Evolutionary conservation across 2,329 filamentous ascomycete genomes (phyloP).

Genomic region (Botryotinia convoluta): DNA sequence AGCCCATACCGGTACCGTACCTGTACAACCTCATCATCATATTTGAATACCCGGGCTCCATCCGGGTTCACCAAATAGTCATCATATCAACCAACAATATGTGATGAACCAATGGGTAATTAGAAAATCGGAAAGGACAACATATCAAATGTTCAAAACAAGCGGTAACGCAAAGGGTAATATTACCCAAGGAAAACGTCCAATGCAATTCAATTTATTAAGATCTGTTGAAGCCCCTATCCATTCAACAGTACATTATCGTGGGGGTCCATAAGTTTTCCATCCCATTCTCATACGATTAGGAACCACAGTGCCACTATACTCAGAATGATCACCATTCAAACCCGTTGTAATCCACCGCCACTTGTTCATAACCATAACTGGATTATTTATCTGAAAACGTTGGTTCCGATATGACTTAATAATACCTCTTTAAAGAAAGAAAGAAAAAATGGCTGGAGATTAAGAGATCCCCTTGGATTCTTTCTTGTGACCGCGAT

Average conservation of each 20-base stretch:
- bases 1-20: neutral
- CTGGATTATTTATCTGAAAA: neutral
- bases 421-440: neutral
- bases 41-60: conserved; percentile 2
- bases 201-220: neutral
- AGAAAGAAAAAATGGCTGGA: neutral
- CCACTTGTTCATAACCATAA: conserved; percentile 13
- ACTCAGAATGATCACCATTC: conserved; percentile 1
- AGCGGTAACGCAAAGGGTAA: conserved; percentile 15
- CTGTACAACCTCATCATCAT: conserved; percentile 10
- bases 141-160: conserved; percentile 10
- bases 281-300: conserved; percentile 17
- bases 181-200: neutral
- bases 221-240: conserved; percentile 20
- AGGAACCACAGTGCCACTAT: conserved; percentile 6
- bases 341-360: neutral
- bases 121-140: neutral
- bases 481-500: neutral
- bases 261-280: conserved; percentile 14
- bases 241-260: conserved; percentile 14
- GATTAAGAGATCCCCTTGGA: neutral
- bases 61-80: neutral
- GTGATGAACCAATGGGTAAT: neutral
- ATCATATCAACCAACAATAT: neutral
- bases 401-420: neutral